Evolutionary conservation across 208 protist genomes (phyloP), one percentile per base, ranked within the genome.

Genomic region (Cochliopodium minus): DNA sequence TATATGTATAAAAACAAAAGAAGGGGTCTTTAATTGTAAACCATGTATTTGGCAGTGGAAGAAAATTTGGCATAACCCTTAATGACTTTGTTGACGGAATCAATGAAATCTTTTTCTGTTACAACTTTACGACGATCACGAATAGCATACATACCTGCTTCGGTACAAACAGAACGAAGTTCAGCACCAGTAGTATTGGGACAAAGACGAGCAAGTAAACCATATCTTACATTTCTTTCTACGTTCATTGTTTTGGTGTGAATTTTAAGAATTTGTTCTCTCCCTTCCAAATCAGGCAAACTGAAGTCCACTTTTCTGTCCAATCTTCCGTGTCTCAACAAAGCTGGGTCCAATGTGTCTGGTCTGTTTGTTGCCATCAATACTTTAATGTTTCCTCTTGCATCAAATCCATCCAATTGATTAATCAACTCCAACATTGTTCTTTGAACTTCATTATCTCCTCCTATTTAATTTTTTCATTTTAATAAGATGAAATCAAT

Each of bases 291-390:
- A 68, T 99, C 94, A 1, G 96, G 96, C 23, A 97, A 76, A 25
- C 86, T 88, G 66, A 99, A 96, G 69, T 99, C 93, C 6, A 99
- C 77, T 66, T 98, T 97, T 30, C 95, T 73, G 67, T 99, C 96
- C 68, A 99, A 83, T 57, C 96, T 79, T 25, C 96, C 96, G 5
- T 95, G 96, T 7, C 96, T 82, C n/a, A 94, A 81, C 30, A 99
- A 79, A 0, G 96, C 96, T 26, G 95, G 93, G 73, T 99, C 96
- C 15, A 99, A 79, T 5, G 93, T 99, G 70, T 99, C 95, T 0
- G 95, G 93, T n/a, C 93, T 76, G 77, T 99, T 99, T 39, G 95
- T 99, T 3, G 96, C 96, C 95, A 99, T 99, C n/a, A 99, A 80
- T 4, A 99, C 94, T 69, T 99, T 99, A 63, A 99, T 88, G 67